Evolutionary conservation across 2,329 filamentous ascomycete species (phyloP), one percentile per base, ranked within the genome.

Genomic region (Microdochium nivale): DNA sequence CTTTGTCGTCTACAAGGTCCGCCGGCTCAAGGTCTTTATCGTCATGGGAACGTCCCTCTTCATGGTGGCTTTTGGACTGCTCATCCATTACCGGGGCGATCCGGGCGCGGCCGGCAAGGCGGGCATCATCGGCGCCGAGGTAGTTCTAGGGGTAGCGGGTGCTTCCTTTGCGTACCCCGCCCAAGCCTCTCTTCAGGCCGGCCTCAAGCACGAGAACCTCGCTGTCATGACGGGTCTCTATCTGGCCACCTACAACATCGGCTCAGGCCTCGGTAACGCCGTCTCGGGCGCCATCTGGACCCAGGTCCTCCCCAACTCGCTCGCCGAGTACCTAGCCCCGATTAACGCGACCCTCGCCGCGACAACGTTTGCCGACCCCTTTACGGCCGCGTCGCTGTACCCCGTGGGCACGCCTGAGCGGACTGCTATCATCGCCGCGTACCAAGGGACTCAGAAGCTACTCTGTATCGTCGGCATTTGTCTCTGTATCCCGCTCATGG

Each of bases 191-290:
- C 62, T 76, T 1, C 73, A 76, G 57, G 60, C 66, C 21, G 60
- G 61, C 23, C 60, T 74, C 49, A 66, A 65, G 57, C 74, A 76
- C 62, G 73, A 76, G 62, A 62, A 85, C 58, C 70, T 86, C 30
- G 83, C 83, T 44, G 78, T 84, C 55, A 76, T 86, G 55, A 86
- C 81, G 0, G 81, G 77, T 40, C 64, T 86, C 19, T 86, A 78
- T 61, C 74, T 86, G 2, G 78, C 81, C 16, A 75, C 70, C n/a
- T 85, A 84, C 67, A 81, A 80, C 61, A 72, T 85, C 37, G 82
- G 82, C 27, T 80, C 74, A 4, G 81, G 81, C 1, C 63, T 84
- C 1, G 81, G 82, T 23, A 78, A 78, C 60, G 73, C 78, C 16
- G 74, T 85, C 25, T 81, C 81, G 0, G 81, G 81, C 14, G 78